Conservation (phyloP, 768 basidiomycete genomes). For the Lactifluus pinguis region DNA sequence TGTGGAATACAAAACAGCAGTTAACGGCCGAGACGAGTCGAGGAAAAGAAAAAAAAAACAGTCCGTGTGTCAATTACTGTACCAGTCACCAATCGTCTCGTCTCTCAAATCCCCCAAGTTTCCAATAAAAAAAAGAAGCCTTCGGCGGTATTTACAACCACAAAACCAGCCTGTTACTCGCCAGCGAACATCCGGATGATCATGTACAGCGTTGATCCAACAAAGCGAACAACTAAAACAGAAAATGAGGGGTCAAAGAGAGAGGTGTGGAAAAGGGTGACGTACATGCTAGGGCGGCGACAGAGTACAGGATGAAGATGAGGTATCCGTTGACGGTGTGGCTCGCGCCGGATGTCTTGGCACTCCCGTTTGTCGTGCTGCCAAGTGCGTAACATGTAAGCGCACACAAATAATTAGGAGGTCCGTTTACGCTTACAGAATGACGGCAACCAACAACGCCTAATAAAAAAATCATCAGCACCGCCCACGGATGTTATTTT, state of each 20-base stretch:
- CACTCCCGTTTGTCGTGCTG: conserved; percentile 42
- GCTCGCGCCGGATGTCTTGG: conserved; percentile 38
- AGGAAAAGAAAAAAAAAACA: not conserved
- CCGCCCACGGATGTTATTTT: not conserved
- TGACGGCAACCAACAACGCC: conserved; percentile 65
- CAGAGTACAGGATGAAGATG: conserved; percentile 81
- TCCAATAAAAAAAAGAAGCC: no score
- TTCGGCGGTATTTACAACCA: not conserved
- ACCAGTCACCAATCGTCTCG: not conserved
- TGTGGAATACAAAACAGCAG: no score
- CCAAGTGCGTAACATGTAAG: not conserved
- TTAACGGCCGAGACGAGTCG: no score
- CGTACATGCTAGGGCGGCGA: conserved; percentile 81
- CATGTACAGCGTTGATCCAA: conserved; percentile 78
- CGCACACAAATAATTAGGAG: not conserved
- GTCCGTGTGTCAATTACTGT: not conserved
- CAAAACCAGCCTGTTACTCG: conserved; percentile 42
- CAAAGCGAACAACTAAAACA: conserved; percentile 65
- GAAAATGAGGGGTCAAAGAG: not conserved
- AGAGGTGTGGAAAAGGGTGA: conserved; percentile 17
- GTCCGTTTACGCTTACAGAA: conserved; percentile 47
- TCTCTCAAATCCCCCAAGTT: not conserved
- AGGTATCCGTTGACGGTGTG: conserved; percentile 75
- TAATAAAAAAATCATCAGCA: conserved; percentile 21
- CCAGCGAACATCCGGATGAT: conserved; percentile 81